Base-by-base conservation (phyloP, 805 yeast species). In the Lipomyces mesembrius region DNA sequence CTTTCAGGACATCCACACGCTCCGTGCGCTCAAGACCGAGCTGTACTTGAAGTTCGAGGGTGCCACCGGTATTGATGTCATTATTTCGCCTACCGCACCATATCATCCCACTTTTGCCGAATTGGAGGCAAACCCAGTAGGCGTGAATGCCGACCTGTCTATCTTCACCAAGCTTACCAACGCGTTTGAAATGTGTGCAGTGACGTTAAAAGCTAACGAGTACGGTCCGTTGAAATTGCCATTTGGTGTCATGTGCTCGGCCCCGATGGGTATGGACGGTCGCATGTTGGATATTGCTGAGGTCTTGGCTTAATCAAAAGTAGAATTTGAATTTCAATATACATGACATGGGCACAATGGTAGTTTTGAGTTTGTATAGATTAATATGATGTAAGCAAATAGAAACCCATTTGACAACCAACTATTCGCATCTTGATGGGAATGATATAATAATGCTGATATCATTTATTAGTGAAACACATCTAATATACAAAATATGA, bases 191-290 rank as follows among this genome's bases (percentile, higher is more conserved):
- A 66, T 68, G 71, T 62, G 70, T 54, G 52, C 71, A 20, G 51
- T 66, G 14, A 43, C 65, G 17, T 39, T 68, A 3, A 57, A 60
- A 32, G 63, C 63, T 12, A 59, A 59, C 12, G 60, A 59, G 12
- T 17, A 49, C 29, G 64, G 60, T 2, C 61, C 66, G 35, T 25
- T 20, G 14, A 52, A 49, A 29, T 29, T 59, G 32, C 65, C 67
- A 11, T 66, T 66, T 53, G 63, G 68, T n/a, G 65, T 46, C 17
- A 59, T 68, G 70, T 22, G 66, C 14, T 49, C 66, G 20, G 71
- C 67, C 20, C 71, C 71, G 4, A 62, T 66, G 67, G 71, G 71
- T 14, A 62, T 68, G 70, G 71, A 68, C 43, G 69, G 67, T 27
- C 63, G 71, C 2, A 51, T 68, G 63, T 52, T 68, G 53, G 71